phyloP scores from a whole-genome alignment of 2,329 filamentous ascomycete genomes.

The Capronia epimyces region DNA sequence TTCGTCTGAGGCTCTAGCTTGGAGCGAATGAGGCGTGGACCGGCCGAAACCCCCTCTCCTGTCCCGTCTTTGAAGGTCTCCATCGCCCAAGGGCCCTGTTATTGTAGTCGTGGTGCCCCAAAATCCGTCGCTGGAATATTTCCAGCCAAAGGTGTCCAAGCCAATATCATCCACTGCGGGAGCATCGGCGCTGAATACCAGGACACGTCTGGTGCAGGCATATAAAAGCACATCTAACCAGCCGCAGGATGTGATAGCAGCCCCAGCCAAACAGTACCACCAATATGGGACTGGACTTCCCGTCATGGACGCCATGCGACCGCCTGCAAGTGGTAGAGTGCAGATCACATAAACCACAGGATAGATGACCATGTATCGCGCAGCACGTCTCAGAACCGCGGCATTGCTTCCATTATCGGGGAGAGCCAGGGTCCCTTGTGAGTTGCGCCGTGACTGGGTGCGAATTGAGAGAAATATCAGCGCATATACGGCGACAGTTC shows the following conservation, averaged over 20 bases:
- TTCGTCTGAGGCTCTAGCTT: slow-evolving; percentile 20
- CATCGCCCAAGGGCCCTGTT: slow-evolving; percentile 15
- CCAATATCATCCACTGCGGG: slow-evolving; percentile 22
- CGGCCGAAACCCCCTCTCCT: slow-evolving; percentile 9
- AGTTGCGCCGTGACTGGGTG: slow-evolving; percentile 4
- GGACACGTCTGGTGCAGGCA: slow-evolving; percentile 51
- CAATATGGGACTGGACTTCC: slow-evolving; percentile 33
- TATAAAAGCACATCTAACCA: slow-evolving; percentile 56
- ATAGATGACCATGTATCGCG: slow-evolving; percentile 46
- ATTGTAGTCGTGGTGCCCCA: slow-evolving; percentile 22
- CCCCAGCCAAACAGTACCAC: slow-evolving; percentile 50
- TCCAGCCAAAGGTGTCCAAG: slow-evolving; percentile 24
- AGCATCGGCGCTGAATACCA: slow-evolving; percentile 49
- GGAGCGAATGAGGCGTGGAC: slow-evolving; percentile 3
- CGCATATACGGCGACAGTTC: slow-evolving; percentile 46
- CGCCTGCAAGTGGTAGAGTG: slow-evolving; percentile 58
- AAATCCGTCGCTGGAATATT: slow-evolving; percentile 12
- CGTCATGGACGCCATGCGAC: slow-evolving; percentile 39
- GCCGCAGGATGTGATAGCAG: slow-evolving; percentile 55
- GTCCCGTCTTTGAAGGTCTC: slow-evolving; percentile 4
- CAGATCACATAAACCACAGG: slow-evolving; percentile 53
- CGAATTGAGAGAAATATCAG: slow-evolving; percentile 32
- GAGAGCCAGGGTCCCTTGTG: slow-evolving; percentile 30
- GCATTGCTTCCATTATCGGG: slow-evolving; percentile 34
- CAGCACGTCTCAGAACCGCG: slow-evolving; percentile 39